These are phyloP conservation scores for Tranzscheliella williamsii DNA, from an alignment of 1,284 basidiomycete genomes.

Conservation along the genomic window DNA sequence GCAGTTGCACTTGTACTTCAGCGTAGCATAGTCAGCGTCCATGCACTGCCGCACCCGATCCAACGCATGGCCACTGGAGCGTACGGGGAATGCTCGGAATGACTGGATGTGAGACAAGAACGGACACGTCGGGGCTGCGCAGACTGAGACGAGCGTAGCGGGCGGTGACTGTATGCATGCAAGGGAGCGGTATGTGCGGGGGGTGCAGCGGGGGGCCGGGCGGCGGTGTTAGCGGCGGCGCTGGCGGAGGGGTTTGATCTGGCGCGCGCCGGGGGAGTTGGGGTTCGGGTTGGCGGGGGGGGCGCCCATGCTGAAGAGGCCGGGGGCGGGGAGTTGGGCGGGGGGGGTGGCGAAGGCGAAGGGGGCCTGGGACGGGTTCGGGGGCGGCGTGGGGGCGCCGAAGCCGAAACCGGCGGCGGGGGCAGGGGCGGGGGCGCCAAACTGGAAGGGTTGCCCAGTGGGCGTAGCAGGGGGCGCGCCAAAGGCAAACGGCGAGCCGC, in stretches of 20 bases:
- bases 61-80: no score
- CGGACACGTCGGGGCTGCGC: no score
- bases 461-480: conserved; percentile 3
- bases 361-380: background rate
- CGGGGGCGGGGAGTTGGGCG: no score
- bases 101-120: no score
- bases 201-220: no score
- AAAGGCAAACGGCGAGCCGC: conserved; percentile 19
- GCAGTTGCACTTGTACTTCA: no score
- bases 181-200: no score
- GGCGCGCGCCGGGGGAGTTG: conserved; percentile 22
- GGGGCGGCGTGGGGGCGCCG: background rate
- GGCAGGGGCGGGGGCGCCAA: conserved; percentile 3
- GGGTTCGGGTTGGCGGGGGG: conserved; percentile 6
- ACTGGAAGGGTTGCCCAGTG: conserved; percentile 5
- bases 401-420: conserved; percentile 17
- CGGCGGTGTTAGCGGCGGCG: conserved; percentile 13
- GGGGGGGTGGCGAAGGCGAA: conserved; percentile 13
- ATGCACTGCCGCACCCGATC: no score
- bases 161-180: no score
- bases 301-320: conserved; percentile 46
- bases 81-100: no score
- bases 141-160: no score
- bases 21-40: no score
- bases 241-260: conserved; percentile 48